A percentile compares a stretch with the other conserved stretches of the same genome.
Evolutionary conservation across 1,284 basidiomycete genomes (phyloP).

Genomic region (Cutaneotrichosporon sp.): DNA sequence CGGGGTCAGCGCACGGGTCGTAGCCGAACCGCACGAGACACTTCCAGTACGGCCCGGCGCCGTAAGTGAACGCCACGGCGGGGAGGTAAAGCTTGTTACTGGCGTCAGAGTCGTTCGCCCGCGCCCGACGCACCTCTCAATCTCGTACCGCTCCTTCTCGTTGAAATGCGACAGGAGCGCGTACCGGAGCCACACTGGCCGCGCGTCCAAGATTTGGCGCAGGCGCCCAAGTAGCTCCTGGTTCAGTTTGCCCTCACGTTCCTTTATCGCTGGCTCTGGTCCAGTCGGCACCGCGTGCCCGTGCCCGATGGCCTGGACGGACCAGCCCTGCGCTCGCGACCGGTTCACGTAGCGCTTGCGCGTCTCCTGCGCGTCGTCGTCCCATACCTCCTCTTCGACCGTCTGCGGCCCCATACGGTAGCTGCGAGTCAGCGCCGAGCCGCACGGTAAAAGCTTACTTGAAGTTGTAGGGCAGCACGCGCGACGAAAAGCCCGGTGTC

Average conservation of each 20-base stretch:
- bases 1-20: constrained; percentile 70
- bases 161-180: constrained; percentile 77
- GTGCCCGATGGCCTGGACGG: constrained; percentile 25
- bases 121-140: constrained; percentile 7
- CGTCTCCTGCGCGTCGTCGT: constrained; percentile 29
- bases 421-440: constrained; percentile 9
- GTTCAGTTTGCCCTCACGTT: constrained; percentile 53
- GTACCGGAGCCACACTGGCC: constrained; percentile 83
- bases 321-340: constrained; percentile 21
- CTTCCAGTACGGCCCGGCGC: constrained; percentile 91
- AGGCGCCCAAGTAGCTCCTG: constrained; percentile 51
- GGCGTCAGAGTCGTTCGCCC: neutral
- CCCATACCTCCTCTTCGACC: constrained; percentile 28
- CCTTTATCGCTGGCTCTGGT: constrained; percentile 53
- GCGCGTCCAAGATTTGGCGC: constrained; percentile 51
- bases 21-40: constrained; percentile 80
- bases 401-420: constrained; percentile 23
- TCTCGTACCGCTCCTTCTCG: constrained; percentile 48
- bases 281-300: constrained; percentile 55
- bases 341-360: constrained; percentile 33
- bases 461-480: constrained; percentile 28
- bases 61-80: constrained; percentile 67
- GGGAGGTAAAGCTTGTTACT: constrained; percentile 52
- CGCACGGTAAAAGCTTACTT: constrained; percentile 14
- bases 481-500: constrained; percentile 30